These are phyloP conservation scores for Tetrastigma voinierianum DNA, from an alignment of 164 flowering plant genomes.

Conservation along the genomic window DNA sequence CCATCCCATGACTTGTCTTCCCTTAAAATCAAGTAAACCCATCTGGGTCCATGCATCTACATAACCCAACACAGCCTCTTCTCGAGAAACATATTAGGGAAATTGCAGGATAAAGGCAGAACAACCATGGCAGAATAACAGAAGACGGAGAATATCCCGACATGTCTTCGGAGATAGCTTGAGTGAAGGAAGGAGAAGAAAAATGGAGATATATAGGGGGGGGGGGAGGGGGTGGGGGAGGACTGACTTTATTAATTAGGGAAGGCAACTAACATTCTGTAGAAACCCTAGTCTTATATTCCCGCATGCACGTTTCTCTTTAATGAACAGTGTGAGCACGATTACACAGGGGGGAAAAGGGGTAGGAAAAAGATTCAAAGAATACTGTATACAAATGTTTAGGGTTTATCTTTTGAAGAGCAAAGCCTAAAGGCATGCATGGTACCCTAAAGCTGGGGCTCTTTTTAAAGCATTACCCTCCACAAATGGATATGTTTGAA, in stretches of 20 bases:
- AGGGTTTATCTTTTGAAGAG: conserved; percentile 7
- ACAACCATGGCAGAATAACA: conserved; percentile 8
- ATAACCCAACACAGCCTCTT: not conserved
- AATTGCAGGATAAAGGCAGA: not conserved
- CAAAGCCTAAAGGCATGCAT: conserved; percentile 18
- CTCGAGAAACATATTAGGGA: not conserved
- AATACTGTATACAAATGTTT: not conserved
- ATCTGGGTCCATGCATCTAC: not conserved
- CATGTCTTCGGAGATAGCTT: not conserved
- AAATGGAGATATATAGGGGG: not conserved
- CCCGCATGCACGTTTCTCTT: conserved; percentile 49
- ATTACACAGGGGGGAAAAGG: conserved; percentile 26
- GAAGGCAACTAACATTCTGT: conserved; percentile 6
- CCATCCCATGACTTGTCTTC: conserved; percentile 1
- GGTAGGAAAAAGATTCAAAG: not conserved
- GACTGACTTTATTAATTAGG: not conserved
- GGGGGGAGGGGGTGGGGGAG: no score
- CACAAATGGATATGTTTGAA: conserved; percentile 12
- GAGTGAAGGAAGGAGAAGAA: not conserved
- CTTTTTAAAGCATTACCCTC: conserved; percentile 15
- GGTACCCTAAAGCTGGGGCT: conserved; percentile 35
- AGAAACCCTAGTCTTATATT: conserved; percentile 22
- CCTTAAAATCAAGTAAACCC: conserved; percentile 1
- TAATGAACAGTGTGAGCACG: conserved; percentile 28
- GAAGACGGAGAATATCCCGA: not conserved